A percentile compares a stretch with the other conserved stretches of the same genome.
Conservation (phyloP, 495 filamentous ascomycete species). For the Rostrohypoxylon terebratum region DNA sequence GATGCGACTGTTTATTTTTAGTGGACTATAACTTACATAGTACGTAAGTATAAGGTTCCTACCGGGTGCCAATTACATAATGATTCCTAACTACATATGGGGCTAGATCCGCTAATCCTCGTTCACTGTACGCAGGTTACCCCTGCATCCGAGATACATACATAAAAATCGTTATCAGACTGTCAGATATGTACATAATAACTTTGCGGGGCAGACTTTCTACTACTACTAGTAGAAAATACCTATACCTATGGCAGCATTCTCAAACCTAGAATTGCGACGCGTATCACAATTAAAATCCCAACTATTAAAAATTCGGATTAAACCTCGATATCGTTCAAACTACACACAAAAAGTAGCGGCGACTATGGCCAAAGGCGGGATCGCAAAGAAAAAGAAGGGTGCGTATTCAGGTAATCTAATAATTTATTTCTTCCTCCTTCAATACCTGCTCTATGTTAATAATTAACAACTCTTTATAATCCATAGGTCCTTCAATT, state of each 20-base stretch:
- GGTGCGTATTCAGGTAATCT: slow-evolving; percentile 41
- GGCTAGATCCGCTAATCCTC: not conserved
- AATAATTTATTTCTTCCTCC: not conserved
- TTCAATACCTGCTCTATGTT: not conserved
- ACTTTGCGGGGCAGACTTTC: slow-evolving; percentile 31
- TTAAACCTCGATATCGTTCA: not conserved
- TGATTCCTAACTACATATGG: not conserved
- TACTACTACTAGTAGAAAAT: too few relatives aligned
- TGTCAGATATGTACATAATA: too few relatives aligned
- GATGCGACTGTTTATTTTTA: too few relatives aligned
- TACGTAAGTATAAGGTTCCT: too few relatives aligned
- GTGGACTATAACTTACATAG: not conserved
- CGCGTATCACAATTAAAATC: not conserved
- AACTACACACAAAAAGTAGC: not conserved
- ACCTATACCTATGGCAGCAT: not conserved
- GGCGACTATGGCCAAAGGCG: slow-evolving; percentile 55
- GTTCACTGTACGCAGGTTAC: not conserved
- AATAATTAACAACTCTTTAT: slow-evolving; percentile 26
- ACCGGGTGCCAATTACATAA: slow-evolving; percentile 11
- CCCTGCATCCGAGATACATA: not conserved
- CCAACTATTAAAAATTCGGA: not conserved
- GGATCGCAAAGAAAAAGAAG: slow-evolving; percentile 55
- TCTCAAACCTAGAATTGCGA: not conserved
- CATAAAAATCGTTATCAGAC: not conserved
- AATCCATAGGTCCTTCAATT: slow-evolving; percentile 55